Base-by-base conservation (phyloP, 139 green algal genomes). In the Coccomyxa sp. region DNA sequence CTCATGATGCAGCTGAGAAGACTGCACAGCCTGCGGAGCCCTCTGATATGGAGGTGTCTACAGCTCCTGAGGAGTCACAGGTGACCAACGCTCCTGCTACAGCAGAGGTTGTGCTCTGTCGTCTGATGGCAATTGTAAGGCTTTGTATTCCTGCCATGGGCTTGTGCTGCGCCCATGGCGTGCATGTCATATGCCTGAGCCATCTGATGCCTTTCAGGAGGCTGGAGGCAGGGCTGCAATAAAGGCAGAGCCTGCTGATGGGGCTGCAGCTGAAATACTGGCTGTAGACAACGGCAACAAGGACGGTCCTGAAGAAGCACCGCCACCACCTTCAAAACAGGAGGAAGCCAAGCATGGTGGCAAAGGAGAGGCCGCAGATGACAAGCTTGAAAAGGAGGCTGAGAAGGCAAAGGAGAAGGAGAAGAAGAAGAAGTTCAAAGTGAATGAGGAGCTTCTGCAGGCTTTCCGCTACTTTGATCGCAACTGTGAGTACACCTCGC, bases 391-490 rank as follows among this genome's bases (percentile, higher is more conserved):
- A 0, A 44, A 82, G 39, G 73, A 41, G 50, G n/a, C 38, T 14
- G 71, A 68, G 34, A 68, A 68, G 36, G 50, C n/a, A 34, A 50
- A 58, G 34, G 75, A 55, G 24, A n/a, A 76, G 68, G 35, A 40
- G 64, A 68, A 78, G 77, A 78, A 74, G 41, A 27, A n/a, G 37
- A 4, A 16, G 22, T 37, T 54, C n/a, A 6, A 10, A 34, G 7
- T 71, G 31, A 58, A 85, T 35, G 78, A 85, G 24, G 75, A 76
- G 33, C 81, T 88, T 7, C 12, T 76, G 35, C 69, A 76, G 34
- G 84, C 82, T 37, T 88, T 84, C 82, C 78, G 82, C 50, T 86
- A 83, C 79, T 84, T 88, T 78, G 84, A 88, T 79, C 70, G 64
- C 10, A 86, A 76, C 38, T 79, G 84, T 72, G 69, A 41, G 68